Conservation (phyloP, 441 rosid genomes). For the Flueggea neowawraea region DNA sequence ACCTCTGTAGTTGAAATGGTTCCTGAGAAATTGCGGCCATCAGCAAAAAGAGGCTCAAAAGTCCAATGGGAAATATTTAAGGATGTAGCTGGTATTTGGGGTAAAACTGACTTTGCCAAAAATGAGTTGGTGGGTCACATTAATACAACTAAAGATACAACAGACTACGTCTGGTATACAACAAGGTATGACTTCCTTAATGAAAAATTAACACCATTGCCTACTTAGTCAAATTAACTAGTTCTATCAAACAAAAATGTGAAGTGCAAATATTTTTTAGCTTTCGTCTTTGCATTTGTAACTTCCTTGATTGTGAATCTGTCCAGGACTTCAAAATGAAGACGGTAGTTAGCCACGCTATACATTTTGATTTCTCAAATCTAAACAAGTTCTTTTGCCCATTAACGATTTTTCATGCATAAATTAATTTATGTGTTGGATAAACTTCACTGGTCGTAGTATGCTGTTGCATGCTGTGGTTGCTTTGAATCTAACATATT, state of each 20-base stretch:
- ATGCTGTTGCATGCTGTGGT: neutral
- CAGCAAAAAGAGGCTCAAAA: conserved; percentile 24
- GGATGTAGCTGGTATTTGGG: conserved; percentile 86
- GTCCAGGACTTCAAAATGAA: no score
- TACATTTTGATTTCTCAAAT: no score
- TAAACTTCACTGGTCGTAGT: neutral
- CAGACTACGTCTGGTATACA: conserved; percentile 96
- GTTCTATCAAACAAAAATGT: no score
- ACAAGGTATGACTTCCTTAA: conserved; percentile 60
- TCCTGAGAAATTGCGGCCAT: conserved; percentile 58
- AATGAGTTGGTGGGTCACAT: conserved; percentile 73
- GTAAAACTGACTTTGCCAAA: conserved; percentile 56
- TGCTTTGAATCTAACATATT: conserved; percentile 5
- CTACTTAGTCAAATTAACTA: no score
- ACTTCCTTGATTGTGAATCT: no score
- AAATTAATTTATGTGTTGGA: neutral
- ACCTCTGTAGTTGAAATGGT: conserved; percentile 73
- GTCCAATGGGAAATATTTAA: conserved; percentile 69
- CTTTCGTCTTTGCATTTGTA: no score
- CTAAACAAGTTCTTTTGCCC: no score
- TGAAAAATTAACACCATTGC: neutral
- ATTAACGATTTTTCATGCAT: no score
- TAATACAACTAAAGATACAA: conserved; percentile 76
- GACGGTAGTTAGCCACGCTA: no score
- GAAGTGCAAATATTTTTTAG: no score